Evolutionary conservation across 129 eudicot genomes (phyloP), one percentile per base, ranked within the genome.

Genomic region (Escallonia rubra): DNA sequence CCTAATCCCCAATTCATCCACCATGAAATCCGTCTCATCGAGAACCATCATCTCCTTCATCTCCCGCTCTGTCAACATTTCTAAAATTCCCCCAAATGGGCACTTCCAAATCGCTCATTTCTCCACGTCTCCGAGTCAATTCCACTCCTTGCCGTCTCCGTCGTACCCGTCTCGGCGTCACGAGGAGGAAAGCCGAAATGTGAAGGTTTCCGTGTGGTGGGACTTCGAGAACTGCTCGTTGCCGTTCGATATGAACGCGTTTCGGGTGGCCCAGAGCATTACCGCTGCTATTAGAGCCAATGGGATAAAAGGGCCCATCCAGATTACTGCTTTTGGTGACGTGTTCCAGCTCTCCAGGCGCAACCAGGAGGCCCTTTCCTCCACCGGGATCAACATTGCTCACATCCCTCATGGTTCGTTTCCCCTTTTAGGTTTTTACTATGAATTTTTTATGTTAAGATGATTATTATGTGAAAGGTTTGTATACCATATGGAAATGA

Each of bases 151-250:
- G 4, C 43, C 61, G 3, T 66, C 70, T 34, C 44, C 80, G 1
- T 75, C 69, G 2, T 70, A 58, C 61, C 64, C 69, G 14, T 68
- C 76, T 1, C 73, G 89, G 34, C 78, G 85, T 2, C 78, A 77
- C 59, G 81, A 73, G 44, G 95, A 82, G 13, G 96, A 84, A 64
- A 77, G 82, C 52, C 68, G 95, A 41, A 75, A 66, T 53, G 90
- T 94, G 7, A 79, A 88, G 79, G 99, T 94, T 12, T 86, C 95
- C 1, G 99, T 94, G 3, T 94, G 96, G 99, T 94, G 99, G 99
- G 99, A 94, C 69, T 81, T 94, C 38, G 99, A 94, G 76, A 94
- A 94, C 61, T 94, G 99, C 58, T 16, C 72, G 5, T 40, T 87
- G 3, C 96, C 96, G 3, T 38, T 59, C 41, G 85, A 78, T 13